Conservation (phyloP, 2,329 filamentous ascomycete genomes). For the Neofusicoccum cordaticola region DNA sequence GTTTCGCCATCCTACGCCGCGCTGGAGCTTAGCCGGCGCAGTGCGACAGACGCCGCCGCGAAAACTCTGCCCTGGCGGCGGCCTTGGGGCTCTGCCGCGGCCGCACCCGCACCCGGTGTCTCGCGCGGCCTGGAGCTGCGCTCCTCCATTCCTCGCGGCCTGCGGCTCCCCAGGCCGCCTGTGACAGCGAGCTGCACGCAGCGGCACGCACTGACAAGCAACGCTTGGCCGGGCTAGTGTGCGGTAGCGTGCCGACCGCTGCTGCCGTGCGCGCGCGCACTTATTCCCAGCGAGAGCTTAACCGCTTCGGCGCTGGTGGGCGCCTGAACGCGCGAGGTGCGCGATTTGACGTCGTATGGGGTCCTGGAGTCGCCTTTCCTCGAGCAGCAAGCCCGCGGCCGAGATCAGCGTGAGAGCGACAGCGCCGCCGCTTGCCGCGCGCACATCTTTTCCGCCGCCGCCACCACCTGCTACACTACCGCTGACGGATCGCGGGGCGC, state of each 20-base stretch:
- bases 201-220: slow-evolving; percentile 10
- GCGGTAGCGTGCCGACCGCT: slow-evolving; percentile 1
- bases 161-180: neutral
- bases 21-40: slow-evolving; percentile 5
- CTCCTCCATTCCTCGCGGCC: neutral
- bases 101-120: neutral
- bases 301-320: slow-evolving; percentile 5
- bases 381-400: slow-evolving; percentile 1
- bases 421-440: slow-evolving; percentile 12
- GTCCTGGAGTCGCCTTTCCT: slow-evolving; percentile 5
- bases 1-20: slow-evolving; percentile 13
- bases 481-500: neutral
- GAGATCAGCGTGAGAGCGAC: slow-evolving; percentile 14
- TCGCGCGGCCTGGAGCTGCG: neutral
- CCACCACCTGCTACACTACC: neutral
- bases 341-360: slow-evolving; percentile 15
- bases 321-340: slow-evolving; percentile 11
- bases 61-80: neutral
- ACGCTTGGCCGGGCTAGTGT: slow-evolving; percentile 2
- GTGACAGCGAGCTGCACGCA: neutral
- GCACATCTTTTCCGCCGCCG: slow-evolving; percentile 8
- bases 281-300: slow-evolving; percentile 8
- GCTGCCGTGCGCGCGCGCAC: neutral
- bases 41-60: neutral
- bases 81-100: slow-evolving; percentile 8